Evolutionary conservation across 768 basidiomycete species (phyloP), one percentile per base, ranked within the genome.

Genomic region (Hysterangium stoloniferum): DNA sequence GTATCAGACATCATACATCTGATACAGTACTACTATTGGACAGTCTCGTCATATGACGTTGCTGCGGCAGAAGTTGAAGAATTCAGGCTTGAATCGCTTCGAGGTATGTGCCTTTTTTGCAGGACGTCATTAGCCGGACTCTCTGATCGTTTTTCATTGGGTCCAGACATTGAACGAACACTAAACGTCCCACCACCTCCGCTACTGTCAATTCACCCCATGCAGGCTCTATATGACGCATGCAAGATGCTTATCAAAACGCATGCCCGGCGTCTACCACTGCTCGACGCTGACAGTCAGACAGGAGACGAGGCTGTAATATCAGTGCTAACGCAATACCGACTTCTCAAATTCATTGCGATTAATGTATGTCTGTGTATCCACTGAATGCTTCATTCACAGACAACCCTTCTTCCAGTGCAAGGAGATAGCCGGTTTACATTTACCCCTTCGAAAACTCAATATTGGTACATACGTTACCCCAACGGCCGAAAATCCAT

Each of bases 1-100:
- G 91, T 98, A n/a, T 79, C 92, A 52, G 96, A 99, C 66, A 93
- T 99, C 65, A 97, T 99, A 52, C 96, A 99, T 65, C 81, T 99
- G 57, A 98, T 99, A 57, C 96, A 99, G 61, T 96, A 94, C 70
- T 99, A 97, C 67, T 96, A 97, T 67, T 81, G 84, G 41, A 89
- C 85, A 11, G 71, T 77, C 2, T 82, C 86, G 28, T 82, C 82
- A 32, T 86, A 81, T 64, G 92, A 92, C 59, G 81, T 79, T 46
- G 94, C 92, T 4, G 79, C 84, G 0, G 78, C 83, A 9, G 93
- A 98, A 59, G 95, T 98, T 3, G 95, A 98, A 63, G 85, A 80
- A 0, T 91, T 99, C 64, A 78, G 87, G 28, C 73, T 99, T 27
- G 88, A 94, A 62, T 81, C 82, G 43, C 69, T 99, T 53, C 72